A percentile compares a stretch with the other conserved stretches of the same genome.
Conservation (phyloP, 1,284 basidiomycete genomes). For the Xanthoconium separans region DNA sequence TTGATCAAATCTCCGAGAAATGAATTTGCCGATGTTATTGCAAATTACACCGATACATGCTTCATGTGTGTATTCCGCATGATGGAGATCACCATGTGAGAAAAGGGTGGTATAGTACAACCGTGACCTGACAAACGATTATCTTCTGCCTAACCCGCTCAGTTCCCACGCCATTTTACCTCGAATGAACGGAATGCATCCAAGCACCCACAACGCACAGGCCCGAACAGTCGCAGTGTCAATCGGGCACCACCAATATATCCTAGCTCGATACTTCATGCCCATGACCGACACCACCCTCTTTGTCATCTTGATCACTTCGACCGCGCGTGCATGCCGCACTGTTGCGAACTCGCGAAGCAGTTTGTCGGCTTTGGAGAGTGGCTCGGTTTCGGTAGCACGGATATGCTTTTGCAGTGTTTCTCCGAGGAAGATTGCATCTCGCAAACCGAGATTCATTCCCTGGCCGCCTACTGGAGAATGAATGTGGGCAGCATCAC, state of each 20-base stretch:
- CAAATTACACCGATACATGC: too few relatives aligned
- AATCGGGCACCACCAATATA: conserved; percentile 22
- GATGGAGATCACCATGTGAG: too few relatives aligned
- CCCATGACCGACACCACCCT: conserved; percentile 5
- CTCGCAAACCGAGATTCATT: conserved; percentile 46
- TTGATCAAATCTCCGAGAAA: too few relatives aligned
- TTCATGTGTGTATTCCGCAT: too few relatives aligned
- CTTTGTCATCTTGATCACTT: conserved; percentile 20
- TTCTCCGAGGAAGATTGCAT: conserved; percentile 36
- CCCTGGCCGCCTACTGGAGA: conserved; percentile 44
- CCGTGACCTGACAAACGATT: not conserved
- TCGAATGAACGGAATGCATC: conserved; percentile 11
- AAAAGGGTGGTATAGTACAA: too few relatives aligned
- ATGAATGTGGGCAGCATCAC: conserved; percentile 46
- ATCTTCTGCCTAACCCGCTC: conserved; percentile 22
- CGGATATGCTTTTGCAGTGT: conserved; percentile 20
- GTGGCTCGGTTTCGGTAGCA: conserved; percentile 3
- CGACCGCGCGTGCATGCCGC: conserved; percentile 16
- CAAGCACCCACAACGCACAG: conserved; percentile 17
- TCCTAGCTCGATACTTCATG: conserved; percentile 7
- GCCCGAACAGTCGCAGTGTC: conserved; percentile 3
- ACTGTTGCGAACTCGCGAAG: conserved; percentile 11
- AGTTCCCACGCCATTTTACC: conserved; percentile 17
- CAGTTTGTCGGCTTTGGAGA: conserved; percentile 12
- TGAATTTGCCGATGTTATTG: too few relatives aligned